Conservation (phyloP, 2,329 filamentous ascomycete genomes). For the Xylariaceae sp. region DNA sequence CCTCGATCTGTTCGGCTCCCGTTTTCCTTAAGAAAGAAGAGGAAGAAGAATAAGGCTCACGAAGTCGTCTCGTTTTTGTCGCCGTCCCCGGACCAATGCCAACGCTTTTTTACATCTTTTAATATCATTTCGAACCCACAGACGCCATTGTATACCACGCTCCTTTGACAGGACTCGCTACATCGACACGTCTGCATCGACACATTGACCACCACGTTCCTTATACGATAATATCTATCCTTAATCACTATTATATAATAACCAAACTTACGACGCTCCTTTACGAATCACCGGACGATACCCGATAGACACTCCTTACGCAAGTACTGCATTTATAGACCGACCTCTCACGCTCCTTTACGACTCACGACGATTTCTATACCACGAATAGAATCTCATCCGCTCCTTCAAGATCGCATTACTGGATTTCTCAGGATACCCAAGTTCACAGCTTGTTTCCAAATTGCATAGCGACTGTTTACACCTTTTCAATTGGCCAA, state of each 20-base stretch:
- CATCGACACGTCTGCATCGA: slow-evolving; percentile 33
- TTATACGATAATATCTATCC: slow-evolving; percentile 29
- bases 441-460: slow-evolving; percentile 36
- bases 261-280: slow-evolving; percentile 36
- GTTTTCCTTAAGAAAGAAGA: slow-evolving; percentile 30
- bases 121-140: slow-evolving; percentile 28
- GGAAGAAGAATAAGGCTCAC: slow-evolving; percentile 27
- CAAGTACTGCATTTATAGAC: slow-evolving; percentile 31
- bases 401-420: slow-evolving; percentile 34
- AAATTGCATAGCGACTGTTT: slow-evolving; percentile 54
- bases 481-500: slow-evolving; percentile 28
- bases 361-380: slow-evolving; percentile 35
- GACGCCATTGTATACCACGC: slow-evolving; percentile 35
- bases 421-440: slow-evolving; percentile 34
- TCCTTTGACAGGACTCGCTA: slow-evolving; percentile 35
- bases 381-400: slow-evolving; percentile 34
- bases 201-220: slow-evolving; percentile 35
- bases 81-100: slow-evolving; percentile 13
- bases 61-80: slow-evolving; percentile 1
- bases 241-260: slow-evolving; percentile 31
- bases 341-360: slow-evolving; percentile 32
- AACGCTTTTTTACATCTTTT: slow-evolving; percentile 22
- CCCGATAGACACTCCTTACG: slow-evolving; percentile 44
- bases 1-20: slow-evolving; percentile 33
- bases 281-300: slow-evolving; percentile 36